phyloP scores from a whole-genome alignment of 441 rosid genomes.

The Brassica hybrid region DNA sequence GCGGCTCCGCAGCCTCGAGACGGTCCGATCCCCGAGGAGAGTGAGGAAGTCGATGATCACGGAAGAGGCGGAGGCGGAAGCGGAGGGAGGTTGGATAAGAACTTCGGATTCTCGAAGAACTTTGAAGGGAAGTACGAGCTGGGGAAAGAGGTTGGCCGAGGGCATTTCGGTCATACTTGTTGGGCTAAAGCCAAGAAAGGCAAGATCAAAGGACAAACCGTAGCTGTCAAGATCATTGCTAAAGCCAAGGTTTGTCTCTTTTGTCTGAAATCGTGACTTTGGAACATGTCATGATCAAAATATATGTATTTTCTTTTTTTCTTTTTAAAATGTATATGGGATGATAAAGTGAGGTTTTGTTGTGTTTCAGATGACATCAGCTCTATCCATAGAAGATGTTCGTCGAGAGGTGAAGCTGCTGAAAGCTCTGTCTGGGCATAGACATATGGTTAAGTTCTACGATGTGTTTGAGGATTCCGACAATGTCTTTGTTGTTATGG shows the following conservation, averaged over 20 bases:
- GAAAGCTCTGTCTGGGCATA: slow-evolving; percentile 61
- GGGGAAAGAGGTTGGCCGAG: slow-evolving; percentile 69
- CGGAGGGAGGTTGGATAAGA: slow-evolving; percentile 48
- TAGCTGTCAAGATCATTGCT: slow-evolving; percentile 74
- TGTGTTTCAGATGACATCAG: slow-evolving; percentile 62
- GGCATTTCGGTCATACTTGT: slow-evolving; percentile 82
- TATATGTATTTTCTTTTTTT: background rate
- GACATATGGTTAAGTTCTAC: slow-evolving; percentile 59
- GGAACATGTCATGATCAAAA: background rate
- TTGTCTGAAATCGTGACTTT: background rate
- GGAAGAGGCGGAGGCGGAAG: slow-evolving; percentile 44
- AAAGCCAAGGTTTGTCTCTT: slow-evolving; percentile 59
- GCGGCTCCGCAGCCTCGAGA: slow-evolving; percentile 46
- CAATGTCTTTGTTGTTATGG: slow-evolving; percentile 66
- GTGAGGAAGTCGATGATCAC: slow-evolving; percentile 42
- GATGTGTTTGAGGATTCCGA: slow-evolving; percentile 62
- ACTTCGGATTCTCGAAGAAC: slow-evolving; percentile 61
- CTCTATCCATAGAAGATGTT: slow-evolving; percentile 66
- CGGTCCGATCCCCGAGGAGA: slow-evolving; percentile 58
- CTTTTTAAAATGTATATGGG: background rate
- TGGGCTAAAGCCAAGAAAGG: slow-evolving; percentile 74
- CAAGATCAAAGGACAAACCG: slow-evolving; percentile 60
- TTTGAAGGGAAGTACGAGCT: slow-evolving; percentile 55
- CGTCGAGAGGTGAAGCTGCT: slow-evolving; percentile 67
- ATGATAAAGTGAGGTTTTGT: background rate